Percentiles rank a stretch among this genome's conserved stretches.
Conservation (phyloP, 192 early-diverging fungal genomes). For the Thoreauomyces humboldtii region DNA sequence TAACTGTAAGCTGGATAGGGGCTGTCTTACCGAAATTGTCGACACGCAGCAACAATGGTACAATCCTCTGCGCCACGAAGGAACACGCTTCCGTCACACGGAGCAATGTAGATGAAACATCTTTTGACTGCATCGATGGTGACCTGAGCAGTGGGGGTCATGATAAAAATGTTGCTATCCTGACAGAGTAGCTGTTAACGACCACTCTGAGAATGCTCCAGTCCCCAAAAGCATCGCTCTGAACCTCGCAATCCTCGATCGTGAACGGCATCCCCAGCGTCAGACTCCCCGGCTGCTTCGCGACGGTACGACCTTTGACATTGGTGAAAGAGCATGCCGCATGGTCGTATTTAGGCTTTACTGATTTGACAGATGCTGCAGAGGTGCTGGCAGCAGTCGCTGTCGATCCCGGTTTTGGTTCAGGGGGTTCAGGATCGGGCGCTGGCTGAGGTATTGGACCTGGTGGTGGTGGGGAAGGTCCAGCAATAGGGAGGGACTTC, state of each 20-base stretch:
- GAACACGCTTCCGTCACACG: constrained; percentile 37
- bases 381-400: too few relatives aligned
- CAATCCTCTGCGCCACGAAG: constrained; percentile 31
- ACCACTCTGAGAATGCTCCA: background rate
- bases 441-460: too few relatives aligned
- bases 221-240: background rate
- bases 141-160: constrained; percentile 19
- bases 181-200: background rate
- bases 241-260: constrained; percentile 26
- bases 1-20: background rate
- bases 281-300: constrained; percentile 13
- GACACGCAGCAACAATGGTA: constrained; percentile 25
- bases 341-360: constrained; percentile 13
- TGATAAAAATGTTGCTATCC: constrained; percentile 20
- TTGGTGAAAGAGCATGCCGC: constrained; percentile 21
- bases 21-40: constrained; percentile 34
- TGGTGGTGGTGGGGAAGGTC: too few relatives aligned
- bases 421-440: too few relatives aligned
- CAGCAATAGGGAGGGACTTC: too few relatives aligned
- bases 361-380: too few relatives aligned
- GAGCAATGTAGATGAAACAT: constrained; percentile 34
- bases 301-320: background rate
- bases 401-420: too few relatives aligned
- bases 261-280: constrained; percentile 18
- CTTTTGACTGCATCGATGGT: constrained; percentile 25